Evolutionary conservation across 768 basidiomycete species (phyloP), one percentile per base, ranked within the genome.

Genomic region (Boletus tomentosulus): DNA sequence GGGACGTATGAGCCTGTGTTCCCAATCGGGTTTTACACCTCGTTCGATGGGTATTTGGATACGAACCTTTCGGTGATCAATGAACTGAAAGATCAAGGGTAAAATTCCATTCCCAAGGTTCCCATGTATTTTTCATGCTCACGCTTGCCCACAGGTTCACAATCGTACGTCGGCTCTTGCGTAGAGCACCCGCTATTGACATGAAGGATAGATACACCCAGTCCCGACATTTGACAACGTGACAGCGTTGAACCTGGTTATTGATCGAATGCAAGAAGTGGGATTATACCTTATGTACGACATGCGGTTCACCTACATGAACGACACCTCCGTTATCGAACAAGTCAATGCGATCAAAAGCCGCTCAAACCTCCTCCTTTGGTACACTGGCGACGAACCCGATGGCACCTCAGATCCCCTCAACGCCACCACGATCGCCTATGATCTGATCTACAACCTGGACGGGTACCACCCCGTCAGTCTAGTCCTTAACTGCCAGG

Each of bases 281-380:
- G 81, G 79, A 0, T n/a, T 69, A 10, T 92, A 86, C 62, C 75
- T 91, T 51, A 89, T 91, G 82, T 92, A 92, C 57, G 87, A 91
- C 65, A 90, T 92, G 88, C 78, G 88, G 46, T 74, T 48, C 78
- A 80, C 79, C 5, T 91, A 89, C 71, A 80, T 76, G 77, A 84
- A 91, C 66, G 58, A 70, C 8, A 77, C 81, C 6, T 75, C 78
- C 1, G 84, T 91, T 27, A 80, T 76, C 2, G 78, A 81, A 51
- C 80, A 92, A 71, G 88, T 92, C 19, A 82, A 84, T 54, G 70
- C 69, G 35, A 77, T 91, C 70, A 87, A 86, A 60, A 74, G 78
- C 33, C 77, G 85, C 2, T 76, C 82, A 0, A 90, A 88, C 58
- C 76, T 92, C 27, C 73, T 90, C 15, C 68, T 85, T 2, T 87